Evolutionary conservation across 1,284 basidiomycete genomes (phyloP).

Genomic region (Xerocomus nothofagi): DNA sequence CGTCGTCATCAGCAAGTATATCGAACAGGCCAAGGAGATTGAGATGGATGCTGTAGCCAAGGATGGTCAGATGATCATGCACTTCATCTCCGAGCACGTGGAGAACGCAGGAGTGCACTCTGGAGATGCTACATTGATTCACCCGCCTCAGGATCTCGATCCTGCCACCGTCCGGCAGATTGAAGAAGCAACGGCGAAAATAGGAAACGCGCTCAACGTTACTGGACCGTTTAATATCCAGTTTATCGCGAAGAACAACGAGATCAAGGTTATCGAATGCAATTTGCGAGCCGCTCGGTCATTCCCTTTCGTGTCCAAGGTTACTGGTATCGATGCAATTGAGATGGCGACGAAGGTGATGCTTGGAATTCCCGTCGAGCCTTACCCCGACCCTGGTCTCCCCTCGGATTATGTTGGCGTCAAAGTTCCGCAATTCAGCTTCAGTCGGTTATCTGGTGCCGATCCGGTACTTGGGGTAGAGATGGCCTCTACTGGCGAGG

Average conservation of each 20-base stretch:
- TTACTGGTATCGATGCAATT: conserved; percentile 95
- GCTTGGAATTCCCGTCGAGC: conserved; percentile 85
- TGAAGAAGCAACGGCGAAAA: conserved; percentile 95
- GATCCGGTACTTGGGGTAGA: conserved; percentile 99
- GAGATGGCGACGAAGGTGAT: conserved; percentile 99
- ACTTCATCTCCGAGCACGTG: conserved; percentile 99
- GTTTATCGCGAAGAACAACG: conserved; percentile 99
- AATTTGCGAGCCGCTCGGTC: conserved; percentile 97
- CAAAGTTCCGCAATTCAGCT: conserved; percentile 99
- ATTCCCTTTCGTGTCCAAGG: conserved; percentile 99
- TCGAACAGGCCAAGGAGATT: conserved; percentile 99
- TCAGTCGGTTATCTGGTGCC: conserved; percentile 92
- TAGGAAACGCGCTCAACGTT: conserved; percentile 96
- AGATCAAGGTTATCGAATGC: conserved; percentile 99
- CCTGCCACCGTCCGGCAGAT: conserved; percentile 95
- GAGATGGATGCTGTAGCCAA: conserved; percentile 99
- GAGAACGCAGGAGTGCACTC: conserved; percentile 92
- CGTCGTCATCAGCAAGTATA: conserved; percentile 98
- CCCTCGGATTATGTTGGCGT: conserved; percentile 95
- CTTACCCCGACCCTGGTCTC: conserved; percentile 87
- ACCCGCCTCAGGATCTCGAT: conserved; percentile 97
- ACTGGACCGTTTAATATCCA: conserved; percentile 99
- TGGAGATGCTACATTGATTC: conserved; percentile 93
- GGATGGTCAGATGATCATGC: conserved; percentile 98
- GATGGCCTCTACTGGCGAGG: conserved; percentile 99